These are phyloP conservation scores for Lactifluus subvellereus DNA, from an alignment of 768 basidiomycete genomes.

Conservation along the genomic window DNA sequence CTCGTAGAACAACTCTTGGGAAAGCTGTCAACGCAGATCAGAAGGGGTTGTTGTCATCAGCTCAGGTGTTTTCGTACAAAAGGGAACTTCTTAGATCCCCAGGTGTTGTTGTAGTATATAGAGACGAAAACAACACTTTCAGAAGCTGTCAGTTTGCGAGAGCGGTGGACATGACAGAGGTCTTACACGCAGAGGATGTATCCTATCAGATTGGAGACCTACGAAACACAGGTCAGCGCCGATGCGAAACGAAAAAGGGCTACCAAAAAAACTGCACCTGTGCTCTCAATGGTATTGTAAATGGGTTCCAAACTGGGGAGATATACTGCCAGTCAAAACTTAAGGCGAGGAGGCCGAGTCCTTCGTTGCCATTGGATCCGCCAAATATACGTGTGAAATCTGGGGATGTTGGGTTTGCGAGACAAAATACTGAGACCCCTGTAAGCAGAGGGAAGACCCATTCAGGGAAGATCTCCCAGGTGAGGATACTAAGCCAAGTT, in stretches of 20 bases:
- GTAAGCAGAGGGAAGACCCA: slow-evolving; percentile 27
- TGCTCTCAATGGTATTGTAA: slow-evolving; percentile 49
- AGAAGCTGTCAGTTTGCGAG: neutral
- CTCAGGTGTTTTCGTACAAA: slow-evolving; percentile 5
- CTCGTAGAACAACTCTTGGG: slow-evolving; percentile 27
- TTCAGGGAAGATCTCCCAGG: slow-evolving; percentile 25
- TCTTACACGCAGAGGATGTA: slow-evolving; percentile 47
- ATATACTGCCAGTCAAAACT: slow-evolving; percentile 30
- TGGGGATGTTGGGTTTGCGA: slow-evolving; percentile 26
- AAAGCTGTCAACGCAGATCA: slow-evolving; percentile 20
- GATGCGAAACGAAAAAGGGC: neutral
- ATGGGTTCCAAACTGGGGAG: slow-evolving; percentile 36
- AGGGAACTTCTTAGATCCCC: slow-evolving; percentile 24
- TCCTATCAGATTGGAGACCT: slow-evolving; percentile 46
- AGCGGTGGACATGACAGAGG: neutral
- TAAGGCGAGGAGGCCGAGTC: slow-evolving; percentile 27
- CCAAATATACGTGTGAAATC: slow-evolving; percentile 27
- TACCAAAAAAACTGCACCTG: slow-evolving; percentile 26
- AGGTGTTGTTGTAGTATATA: slow-evolving; percentile 29
- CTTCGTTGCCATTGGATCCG: slow-evolving; percentile 27
- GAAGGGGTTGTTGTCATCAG: neutral
- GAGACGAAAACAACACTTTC: slow-evolving; percentile 27
- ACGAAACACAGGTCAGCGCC: neutral
- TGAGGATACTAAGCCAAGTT: slow-evolving; percentile 29
- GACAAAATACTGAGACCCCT: slow-evolving; percentile 29